phyloP scores from a whole-genome alignment of 2,329 filamentous ascomycete species.

The Pseudocercospora crystallina region DNA sequence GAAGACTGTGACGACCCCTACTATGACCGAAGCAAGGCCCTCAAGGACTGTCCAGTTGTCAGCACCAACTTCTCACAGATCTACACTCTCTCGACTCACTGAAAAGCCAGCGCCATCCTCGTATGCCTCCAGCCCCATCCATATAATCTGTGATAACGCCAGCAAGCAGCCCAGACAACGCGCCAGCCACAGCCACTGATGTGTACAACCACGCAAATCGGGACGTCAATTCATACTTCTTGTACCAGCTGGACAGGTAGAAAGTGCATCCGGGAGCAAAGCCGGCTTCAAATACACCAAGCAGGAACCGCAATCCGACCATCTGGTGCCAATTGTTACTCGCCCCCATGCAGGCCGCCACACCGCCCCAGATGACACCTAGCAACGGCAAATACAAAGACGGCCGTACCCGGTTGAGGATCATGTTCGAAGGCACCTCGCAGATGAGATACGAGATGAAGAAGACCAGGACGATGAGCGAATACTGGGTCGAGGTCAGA shows the following conservation, averaged over 20 bases:
- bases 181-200: slow-evolving; percentile 1
- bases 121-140: slow-evolving; percentile 50
- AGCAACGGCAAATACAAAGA: slow-evolving; percentile 50
- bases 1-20: slow-evolving; percentile 53
- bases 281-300: slow-evolving; percentile 36
- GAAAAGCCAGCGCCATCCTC: slow-evolving; percentile 21
- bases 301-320: slow-evolving; percentile 36
- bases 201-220: slow-evolving; percentile 9
- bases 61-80: too few relatives aligned
- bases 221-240: slow-evolving; percentile 9
- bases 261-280: slow-evolving; percentile 19
- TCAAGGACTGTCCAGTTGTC: too few relatives aligned
- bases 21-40: slow-evolving; percentile 56
- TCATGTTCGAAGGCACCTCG: slow-evolving; percentile 62
- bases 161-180: slow-evolving; percentile 3
- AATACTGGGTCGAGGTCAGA: slow-evolving; percentile 43
- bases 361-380: slow-evolving; percentile 5
- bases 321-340: slow-evolving; percentile 30
- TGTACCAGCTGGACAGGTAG: slow-evolving; percentile 13
- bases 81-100: too few relatives aligned
- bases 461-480: slow-evolving; percentile 10
- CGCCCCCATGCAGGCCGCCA: slow-evolving; percentile 6
- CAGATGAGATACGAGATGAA: slow-evolving; percentile 56
- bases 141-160: slow-evolving; percentile 36
- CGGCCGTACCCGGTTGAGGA: slow-evolving; percentile 55